phyloP scores from a whole-genome alignment of 306 rosid species.

The Cucumis melo region DNA sequence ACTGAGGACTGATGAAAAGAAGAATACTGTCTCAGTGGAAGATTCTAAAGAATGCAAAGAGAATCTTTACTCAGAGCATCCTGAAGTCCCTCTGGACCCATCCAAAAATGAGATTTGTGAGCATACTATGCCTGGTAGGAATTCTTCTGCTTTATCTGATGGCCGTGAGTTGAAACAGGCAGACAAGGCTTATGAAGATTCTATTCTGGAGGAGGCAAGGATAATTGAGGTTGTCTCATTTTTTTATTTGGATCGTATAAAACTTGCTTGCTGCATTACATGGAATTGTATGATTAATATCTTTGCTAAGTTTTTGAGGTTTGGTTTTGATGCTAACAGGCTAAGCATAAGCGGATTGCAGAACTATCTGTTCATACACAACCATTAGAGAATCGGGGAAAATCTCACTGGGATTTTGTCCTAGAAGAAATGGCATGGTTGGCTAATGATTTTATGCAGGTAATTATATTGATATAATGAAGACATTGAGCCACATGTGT shows the following conservation, averaged over 20 bases:
- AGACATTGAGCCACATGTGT: background rate
- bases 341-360: slow-evolving; percentile 81
- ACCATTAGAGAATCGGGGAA: slow-evolving; percentile 37
- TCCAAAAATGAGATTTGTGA: slow-evolving; percentile 29
- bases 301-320: slow-evolving; percentile 11
- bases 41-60: slow-evolving; percentile 29
- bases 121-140: slow-evolving; percentile 20
- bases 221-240: slow-evolving; percentile 56
- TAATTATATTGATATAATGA: slow-evolving; percentile 10
- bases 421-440: slow-evolving; percentile 97
- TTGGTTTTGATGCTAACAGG: slow-evolving; percentile 38
- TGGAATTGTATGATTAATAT: slow-evolving; percentile 7
- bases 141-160: slow-evolving; percentile 26
- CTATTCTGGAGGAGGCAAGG: slow-evolving; percentile 81
- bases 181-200: slow-evolving; percentile 78
- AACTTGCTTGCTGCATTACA: background rate
- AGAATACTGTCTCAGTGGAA: slow-evolving; percentile 21
- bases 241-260: slow-evolving; percentile 10
- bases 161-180: slow-evolving; percentile 28
- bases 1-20: slow-evolving; percentile 34
- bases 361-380: slow-evolving; percentile 56
- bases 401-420: slow-evolving; percentile 91
- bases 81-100: slow-evolving; percentile 19
- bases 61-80: slow-evolving; percentile 15
- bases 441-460: slow-evolving; percentile 99